phyloP scores from a whole-genome alignment of 1,284 basidiomycete genomes.

The Trametes hirsuta region DNA sequence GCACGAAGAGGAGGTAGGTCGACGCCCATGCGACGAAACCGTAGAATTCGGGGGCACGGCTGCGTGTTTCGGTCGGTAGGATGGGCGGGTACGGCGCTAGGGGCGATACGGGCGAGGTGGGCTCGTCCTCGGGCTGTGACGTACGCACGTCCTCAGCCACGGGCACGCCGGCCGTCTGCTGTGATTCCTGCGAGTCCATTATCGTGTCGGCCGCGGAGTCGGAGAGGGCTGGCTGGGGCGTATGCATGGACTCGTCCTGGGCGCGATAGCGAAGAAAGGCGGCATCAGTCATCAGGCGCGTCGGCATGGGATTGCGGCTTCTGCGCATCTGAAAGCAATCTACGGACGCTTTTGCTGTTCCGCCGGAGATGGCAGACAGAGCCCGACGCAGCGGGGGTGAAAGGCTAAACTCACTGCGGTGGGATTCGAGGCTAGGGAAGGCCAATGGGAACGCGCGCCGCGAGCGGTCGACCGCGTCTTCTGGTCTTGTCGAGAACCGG shows the following conservation, averaged over 20 bases:
- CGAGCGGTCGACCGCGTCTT: conserved; percentile 1
- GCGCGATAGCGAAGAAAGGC: not conserved
- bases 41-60: conserved; percentile 81
- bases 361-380: conserved; percentile 6
- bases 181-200: too few relatives aligned
- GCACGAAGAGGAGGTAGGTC: conserved; percentile 70
- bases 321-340: not conserved
- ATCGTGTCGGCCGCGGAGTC: not conserved
- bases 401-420: conserved; percentile 29
- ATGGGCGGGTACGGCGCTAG: conserved; percentile 54
- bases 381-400: conserved; percentile 10
- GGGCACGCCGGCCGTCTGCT: not conserved
- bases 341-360: conserved; percentile 6
- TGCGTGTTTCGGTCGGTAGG: conserved; percentile 47
- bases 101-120: conserved; percentile 56
- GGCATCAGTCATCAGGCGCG: conserved; percentile 15
- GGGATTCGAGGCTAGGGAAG: conserved; percentile 10
- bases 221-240: not conserved
- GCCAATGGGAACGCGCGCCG: conserved; percentile 11
- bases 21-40: conserved; percentile 85
- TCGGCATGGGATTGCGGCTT: not conserved
- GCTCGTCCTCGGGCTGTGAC: conserved; percentile 26
- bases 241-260: not conserved
- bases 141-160: not conserved
- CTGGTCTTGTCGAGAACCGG: conserved; percentile 16